Percentiles rank a stretch among this genome's conserved stretches.
Evolutionary conservation across 169 alveolate species (phyloP).

Genomic region (Plasmodium adleri): DNA sequence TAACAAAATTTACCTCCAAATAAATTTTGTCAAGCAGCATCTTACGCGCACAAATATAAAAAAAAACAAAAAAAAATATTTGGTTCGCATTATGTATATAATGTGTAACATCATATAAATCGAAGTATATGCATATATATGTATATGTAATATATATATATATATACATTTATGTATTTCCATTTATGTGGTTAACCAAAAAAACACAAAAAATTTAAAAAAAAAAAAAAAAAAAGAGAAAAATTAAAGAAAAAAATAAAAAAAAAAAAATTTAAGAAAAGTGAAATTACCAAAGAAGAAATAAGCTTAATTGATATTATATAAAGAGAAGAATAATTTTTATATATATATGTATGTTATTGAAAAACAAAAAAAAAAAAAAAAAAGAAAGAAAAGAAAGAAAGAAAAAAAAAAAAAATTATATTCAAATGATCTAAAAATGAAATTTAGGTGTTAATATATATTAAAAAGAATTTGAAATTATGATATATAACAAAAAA

Average conservation of each 20-base stretch:
- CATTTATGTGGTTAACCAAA: not conserved
- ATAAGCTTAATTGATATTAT: conserved; percentile 3
- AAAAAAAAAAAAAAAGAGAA: conserved; percentile 15
- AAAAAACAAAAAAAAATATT: conserved; percentile 5
- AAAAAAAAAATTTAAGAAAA: conserved; percentile 12
- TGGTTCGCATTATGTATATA: not conserved
- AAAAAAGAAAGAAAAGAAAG: not conserved
- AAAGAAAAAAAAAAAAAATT: not conserved
- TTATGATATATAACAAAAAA: not conserved
- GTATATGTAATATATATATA: too few species aligned
- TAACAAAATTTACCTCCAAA: conserved; percentile 96
- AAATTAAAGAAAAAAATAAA: not conserved
- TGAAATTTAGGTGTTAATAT: too few species aligned
- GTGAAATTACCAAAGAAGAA: conserved; percentile 25
- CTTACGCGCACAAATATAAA: not conserved
- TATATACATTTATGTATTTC: too few species aligned
- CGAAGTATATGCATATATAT: too few species aligned
- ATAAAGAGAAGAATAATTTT: conserved; percentile 12
- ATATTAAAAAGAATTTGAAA: too few species aligned
- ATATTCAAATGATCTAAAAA: too few species aligned
- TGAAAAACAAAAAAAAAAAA: not conserved
- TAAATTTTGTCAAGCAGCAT: conserved; percentile 74
- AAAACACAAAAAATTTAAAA: not conserved
- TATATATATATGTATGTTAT: not conserved
- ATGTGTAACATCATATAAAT: not conserved